Evolutionary conservation across 2,329 filamentous ascomycete species (phyloP), one percentile per base, ranked within the genome.

Genomic region (Scedosporium dehoogii): DNA sequence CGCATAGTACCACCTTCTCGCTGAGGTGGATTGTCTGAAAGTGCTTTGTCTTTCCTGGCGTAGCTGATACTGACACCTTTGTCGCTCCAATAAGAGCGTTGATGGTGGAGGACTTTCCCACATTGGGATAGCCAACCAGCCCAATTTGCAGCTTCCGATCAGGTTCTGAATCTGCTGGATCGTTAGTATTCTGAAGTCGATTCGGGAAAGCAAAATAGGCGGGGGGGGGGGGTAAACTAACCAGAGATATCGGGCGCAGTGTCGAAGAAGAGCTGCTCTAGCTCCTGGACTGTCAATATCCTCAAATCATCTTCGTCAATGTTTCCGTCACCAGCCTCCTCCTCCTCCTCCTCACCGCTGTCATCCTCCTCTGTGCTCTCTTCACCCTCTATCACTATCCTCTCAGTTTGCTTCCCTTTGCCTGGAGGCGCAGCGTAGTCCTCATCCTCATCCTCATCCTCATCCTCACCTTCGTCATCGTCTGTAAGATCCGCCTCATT

Each of bases 81-180:
- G 97, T 99, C 62, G 94, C 88, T 59, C 96, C 96, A 63, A 97
- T 92, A n/a, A 99, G 84, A 51, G 94, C 93, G 78, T 99, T 99
- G 81, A 99, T 99, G 16, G 94, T 99, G 58, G 92, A 97, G 1
- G 96, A 99, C 78, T 99, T 99, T 77, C 94, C 94, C 66, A 99
- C 94, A 78, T 99, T 99, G 70, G 94, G 94, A 76, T 99, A 99
- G 64, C 94, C 94, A 44, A 99, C 94, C 21, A 99, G 81, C 69
- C 94, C 94, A 68, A 99, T 94, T 66, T 91, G 87, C 4, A 92
- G 88, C 74, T 96, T 97, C 66, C 75, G 76, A 56, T 79, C 78
- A 7, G 77, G 69, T 3, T 75, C 80, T 81, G 67, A 60, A 21
- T 6, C 6, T 53, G 33, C 16, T n/a, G 10, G 21, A 4, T 16